phyloP scores from a whole-genome alignment of 352 stramenopile genomes.

The Pythium myriotylum region DNA sequence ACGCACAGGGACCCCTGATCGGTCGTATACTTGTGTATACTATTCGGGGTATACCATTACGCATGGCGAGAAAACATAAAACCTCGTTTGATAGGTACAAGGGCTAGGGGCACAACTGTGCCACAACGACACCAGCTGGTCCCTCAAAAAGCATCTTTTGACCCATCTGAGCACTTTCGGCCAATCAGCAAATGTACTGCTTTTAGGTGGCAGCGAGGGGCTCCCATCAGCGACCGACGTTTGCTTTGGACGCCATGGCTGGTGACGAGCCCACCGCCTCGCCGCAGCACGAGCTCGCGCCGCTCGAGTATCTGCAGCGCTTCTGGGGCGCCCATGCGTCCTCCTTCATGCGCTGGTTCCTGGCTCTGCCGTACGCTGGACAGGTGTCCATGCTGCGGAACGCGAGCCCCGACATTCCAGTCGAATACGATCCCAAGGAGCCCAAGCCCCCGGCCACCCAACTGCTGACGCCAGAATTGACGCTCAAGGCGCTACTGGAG shows the following conservation, averaged over 20 bases:
- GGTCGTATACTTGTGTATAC: conserved; percentile 6
- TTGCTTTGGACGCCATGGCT: conserved; percentile 15
- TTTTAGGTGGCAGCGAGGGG: conserved; percentile 5
- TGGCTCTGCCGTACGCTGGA: conserved; percentile 71
- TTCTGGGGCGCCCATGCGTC: conserved; percentile 80
- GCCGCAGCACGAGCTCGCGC: conserved; percentile 34
- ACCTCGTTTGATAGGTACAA: conserved; percentile 1
- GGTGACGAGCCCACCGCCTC: conserved; percentile 13
- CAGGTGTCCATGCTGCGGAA: conserved; percentile 80
- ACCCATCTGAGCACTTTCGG: neutral
- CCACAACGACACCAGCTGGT: conserved; percentile 8
- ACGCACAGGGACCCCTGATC: neutral
- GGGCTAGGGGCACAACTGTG: conserved; percentile 8
- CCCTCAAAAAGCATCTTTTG: conserved; percentile 12
- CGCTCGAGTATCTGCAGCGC: conserved; percentile 58
- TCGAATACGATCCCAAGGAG: conserved; percentile 55
- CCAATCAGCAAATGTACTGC: neutral
- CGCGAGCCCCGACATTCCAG: conserved; percentile 74
- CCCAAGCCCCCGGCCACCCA: conserved; percentile 58
- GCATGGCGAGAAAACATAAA: conserved; percentile 2
- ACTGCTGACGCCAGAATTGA: conserved; percentile 72
- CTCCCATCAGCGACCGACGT: neutral
- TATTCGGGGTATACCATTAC: conserved; percentile 24
- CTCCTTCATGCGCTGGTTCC: conserved; percentile 86
- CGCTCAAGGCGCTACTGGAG: conserved; percentile 69